These are phyloP conservation scores for Candida sphagnicola DNA, from an alignment of 805 yeast genomes.

Conservation along the genomic window DNA sequence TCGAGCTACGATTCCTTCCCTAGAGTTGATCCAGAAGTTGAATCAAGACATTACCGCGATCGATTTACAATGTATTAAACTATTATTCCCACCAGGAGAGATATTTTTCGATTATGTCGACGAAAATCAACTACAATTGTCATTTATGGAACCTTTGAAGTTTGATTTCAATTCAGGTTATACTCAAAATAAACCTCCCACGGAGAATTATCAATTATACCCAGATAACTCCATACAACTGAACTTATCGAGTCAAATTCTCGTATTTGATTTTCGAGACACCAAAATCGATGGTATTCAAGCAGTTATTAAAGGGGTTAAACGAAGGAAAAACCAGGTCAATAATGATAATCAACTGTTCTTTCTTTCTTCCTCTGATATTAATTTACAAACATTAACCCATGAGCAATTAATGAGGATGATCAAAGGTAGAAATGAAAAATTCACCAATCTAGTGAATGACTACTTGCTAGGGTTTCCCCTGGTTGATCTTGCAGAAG, in stretches of 20 bases:
- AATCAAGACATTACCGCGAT: constrained; percentile 29
- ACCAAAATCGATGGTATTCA: constrained; percentile 51
- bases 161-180: constrained; percentile 34
- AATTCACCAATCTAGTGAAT: constrained; percentile 32
- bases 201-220: constrained; percentile 54
- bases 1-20: constrained; percentile 28
- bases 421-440: constrained; percentile 53
- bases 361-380: constrained; percentile 33
- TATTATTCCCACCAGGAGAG: constrained; percentile 64
- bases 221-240: constrained; percentile 27
- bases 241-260: constrained; percentile 44
- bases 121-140: constrained; percentile 56
- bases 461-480: constrained; percentile 3
- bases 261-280: constrained; percentile 77
- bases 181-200: constrained; percentile 22
- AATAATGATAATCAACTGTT: constrained; percentile 15
- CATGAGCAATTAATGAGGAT: constrained; percentile 56
- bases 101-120: constrained; percentile 69
- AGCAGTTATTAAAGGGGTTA: constrained; percentile 20
- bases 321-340: constrained; percentile 8
- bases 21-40: constrained; percentile 27
- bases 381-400: constrained; percentile 48
- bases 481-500: constrained; percentile 36
- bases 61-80: constrained; percentile 64
- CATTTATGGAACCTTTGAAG: constrained; percentile 41